These are phyloP conservation scores for Eucalyptus victrix DNA, from an alignment of 345 rosid species.

Conservation along the genomic window DNA sequence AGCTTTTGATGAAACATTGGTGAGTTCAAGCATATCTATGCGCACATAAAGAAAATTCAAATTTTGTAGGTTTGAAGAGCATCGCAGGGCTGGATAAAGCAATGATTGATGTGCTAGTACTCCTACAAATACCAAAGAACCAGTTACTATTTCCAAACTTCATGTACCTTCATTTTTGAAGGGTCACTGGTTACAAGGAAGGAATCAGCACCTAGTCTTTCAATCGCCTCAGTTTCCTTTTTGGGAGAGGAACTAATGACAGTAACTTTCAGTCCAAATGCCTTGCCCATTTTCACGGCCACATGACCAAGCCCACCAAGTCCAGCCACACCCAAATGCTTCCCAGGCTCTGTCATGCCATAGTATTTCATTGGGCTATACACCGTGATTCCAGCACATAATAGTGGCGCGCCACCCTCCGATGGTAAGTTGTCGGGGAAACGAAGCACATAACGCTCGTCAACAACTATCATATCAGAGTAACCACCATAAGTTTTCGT, in stretches of 20 bases:
- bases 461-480: slow-evolving; percentile 58
- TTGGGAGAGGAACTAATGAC: slow-evolving; percentile 60
- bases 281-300: slow-evolving; percentile 80
- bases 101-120: not conserved
- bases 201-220: slow-evolving; percentile 45
- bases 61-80: not conserved
- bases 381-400: slow-evolving; percentile 87
- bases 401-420: slow-evolving; percentile 62
- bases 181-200: slow-evolving; percentile 52
- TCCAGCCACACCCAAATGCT: slow-evolving; percentile 82
- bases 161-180: slow-evolving; percentile 49
- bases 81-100: not conserved
- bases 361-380: slow-evolving; percentile 90
- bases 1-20: not conserved
- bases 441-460: slow-evolving; percentile 53
- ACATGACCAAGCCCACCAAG: slow-evolving; percentile 93
- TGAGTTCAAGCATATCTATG: not conserved
- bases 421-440: slow-evolving; percentile 58
- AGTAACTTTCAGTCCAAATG: slow-evolving; percentile 79
- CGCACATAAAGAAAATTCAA: not conserved
- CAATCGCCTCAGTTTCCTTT: slow-evolving; percentile 44
- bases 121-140: not conserved
- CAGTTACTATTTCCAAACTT: not conserved
- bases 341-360: slow-evolving; percentile 74
- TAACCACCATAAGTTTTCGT: slow-evolving; percentile 66